Conservation (phyloP, 371 early-diverging fungal genomes). For the Parasitella parasitica region DNA sequence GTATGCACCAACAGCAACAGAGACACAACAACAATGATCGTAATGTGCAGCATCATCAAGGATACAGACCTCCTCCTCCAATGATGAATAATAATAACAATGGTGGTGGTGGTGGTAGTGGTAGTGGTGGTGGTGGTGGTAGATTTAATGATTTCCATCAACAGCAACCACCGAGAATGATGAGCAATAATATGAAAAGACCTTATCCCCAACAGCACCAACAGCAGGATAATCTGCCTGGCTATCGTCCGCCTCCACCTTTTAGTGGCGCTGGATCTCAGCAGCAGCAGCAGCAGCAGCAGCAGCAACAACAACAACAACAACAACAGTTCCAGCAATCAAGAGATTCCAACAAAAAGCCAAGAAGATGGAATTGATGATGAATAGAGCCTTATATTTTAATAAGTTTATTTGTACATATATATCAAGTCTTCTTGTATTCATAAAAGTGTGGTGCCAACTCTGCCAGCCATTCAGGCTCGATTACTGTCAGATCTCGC, state of each 20-base stretch:
- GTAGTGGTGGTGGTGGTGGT: neutral
- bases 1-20: slow-evolving; percentile 6
- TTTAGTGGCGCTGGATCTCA: slow-evolving; percentile 7
- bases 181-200: slow-evolving; percentile 13
- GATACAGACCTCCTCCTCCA: slow-evolving; percentile 18
- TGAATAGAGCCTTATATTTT: neutral
- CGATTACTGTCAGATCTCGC: slow-evolving; percentile 72
- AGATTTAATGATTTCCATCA: neutral
- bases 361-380: slow-evolving; percentile 19
- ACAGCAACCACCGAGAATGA: neutral
- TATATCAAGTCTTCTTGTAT: slow-evolving; percentile 24
- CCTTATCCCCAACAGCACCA: slow-evolving; percentile 8
- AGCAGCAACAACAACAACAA: neutral
- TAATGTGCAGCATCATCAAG: slow-evolving; percentile 10
- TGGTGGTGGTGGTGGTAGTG: no score
- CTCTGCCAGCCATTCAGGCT: slow-evolving; percentile 71
- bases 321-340: slow-evolving; percentile 7
- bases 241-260: slow-evolving; percentile 29
- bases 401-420: slow-evolving; percentile 3
- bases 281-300: neutral
- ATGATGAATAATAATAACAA: slow-evolving; percentile 15
- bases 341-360: slow-evolving; percentile 13
- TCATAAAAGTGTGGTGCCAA: slow-evolving; percentile 65
- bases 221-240: slow-evolving; percentile 3
- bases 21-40: slow-evolving; percentile 1